These are phyloP conservation scores for Poteriospumella lacustris DNA, from an alignment of 108 stramenopile species.

Conservation along the genomic window DNA sequence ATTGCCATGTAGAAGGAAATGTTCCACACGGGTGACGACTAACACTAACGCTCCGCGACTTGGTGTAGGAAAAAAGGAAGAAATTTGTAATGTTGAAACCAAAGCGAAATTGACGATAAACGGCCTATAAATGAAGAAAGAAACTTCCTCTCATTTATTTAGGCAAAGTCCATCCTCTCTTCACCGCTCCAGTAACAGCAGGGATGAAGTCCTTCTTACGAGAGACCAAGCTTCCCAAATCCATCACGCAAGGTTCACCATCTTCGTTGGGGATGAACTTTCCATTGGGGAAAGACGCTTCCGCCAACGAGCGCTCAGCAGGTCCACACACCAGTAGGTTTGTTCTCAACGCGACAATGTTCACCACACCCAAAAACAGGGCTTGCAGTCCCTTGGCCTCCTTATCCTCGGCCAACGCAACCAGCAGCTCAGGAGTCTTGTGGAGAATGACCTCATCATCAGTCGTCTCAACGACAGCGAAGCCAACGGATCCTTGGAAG, in stretches of 20 bases:
- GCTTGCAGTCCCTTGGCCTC: constrained; percentile 17
- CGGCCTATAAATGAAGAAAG: too few species aligned
- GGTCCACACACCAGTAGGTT: constrained; percentile 32
- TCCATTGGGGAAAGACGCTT: background rate
- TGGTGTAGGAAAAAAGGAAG: too few species aligned
- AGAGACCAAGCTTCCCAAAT: background rate
- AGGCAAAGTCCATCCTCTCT: constrained; percentile 9
- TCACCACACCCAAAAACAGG: constrained; percentile 43
- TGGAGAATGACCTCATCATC: constrained; percentile 49
- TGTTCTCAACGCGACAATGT: constrained; percentile 43
- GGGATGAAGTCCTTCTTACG: constrained; percentile 10
- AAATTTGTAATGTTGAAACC: too few species aligned
- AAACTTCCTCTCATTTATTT: too few species aligned
- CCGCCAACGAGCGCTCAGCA: constrained; percentile 32
- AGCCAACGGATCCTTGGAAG: constrained; percentile 53
- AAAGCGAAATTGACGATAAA: too few species aligned
- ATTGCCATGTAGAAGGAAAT: too few species aligned
- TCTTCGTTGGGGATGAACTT: background rate
- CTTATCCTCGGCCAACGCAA: constrained; percentile 27
- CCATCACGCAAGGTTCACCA: background rate
- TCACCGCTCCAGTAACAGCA: constrained; percentile 5
- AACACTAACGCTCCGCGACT: too few species aligned
- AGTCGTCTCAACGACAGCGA: constrained; percentile 71
- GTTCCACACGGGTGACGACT: too few species aligned
- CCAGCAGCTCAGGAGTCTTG: constrained; percentile 25